phyloP scores from a whole-genome alignment of 2,329 filamentous ascomycete genomes.

The Colletotrichum caudatum region DNA sequence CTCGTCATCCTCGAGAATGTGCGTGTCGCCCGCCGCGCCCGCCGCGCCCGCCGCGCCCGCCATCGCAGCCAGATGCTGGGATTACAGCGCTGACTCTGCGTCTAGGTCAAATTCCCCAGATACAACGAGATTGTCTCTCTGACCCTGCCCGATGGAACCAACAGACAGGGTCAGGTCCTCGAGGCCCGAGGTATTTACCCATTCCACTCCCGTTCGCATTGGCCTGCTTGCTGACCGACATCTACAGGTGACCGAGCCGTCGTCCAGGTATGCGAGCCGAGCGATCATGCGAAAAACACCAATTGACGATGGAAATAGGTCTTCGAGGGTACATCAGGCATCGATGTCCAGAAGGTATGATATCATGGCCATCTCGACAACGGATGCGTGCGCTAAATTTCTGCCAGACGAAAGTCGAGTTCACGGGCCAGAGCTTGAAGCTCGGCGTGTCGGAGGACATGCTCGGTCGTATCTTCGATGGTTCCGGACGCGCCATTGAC shows the following conservation, averaged over 20 bases:
- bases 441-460: conserved; percentile 99
- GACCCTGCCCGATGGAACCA: conserved; percentile 93
- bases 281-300: conserved; percentile 23
- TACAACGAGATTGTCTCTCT: conserved; percentile 99
- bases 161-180: conserved; percentile 93
- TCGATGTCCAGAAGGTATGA: conserved; percentile 97
- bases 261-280: conserved; percentile 78
- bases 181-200: conserved; percentile 86
- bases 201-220: conserved; percentile 39
- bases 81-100: conserved; percentile 11
- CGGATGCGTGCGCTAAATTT: conserved; percentile 32
- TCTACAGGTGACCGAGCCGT: conserved; percentile 86
- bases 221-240: conserved; percentile 43
- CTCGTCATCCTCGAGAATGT: conserved; percentile 98
- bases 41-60: conserved; percentile 29
- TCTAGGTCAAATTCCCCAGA: conserved; percentile 93
- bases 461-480: conserved; percentile 98
- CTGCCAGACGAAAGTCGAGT: conserved; percentile 92
- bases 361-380: conserved; percentile 27
- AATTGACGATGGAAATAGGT: conserved; percentile 69
- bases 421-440: conserved; percentile 96
- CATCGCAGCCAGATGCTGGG: conserved; percentile 28
- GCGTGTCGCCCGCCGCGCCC: conserved; percentile 51
- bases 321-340: conserved; percentile 95
- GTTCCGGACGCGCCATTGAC: conserved; percentile 96